A percentile compares a stretch with the other conserved stretches of the same genome.
Conservation (phyloP, 2,329 filamentous ascomycete genomes). For the Amauroascus niger region DNA sequence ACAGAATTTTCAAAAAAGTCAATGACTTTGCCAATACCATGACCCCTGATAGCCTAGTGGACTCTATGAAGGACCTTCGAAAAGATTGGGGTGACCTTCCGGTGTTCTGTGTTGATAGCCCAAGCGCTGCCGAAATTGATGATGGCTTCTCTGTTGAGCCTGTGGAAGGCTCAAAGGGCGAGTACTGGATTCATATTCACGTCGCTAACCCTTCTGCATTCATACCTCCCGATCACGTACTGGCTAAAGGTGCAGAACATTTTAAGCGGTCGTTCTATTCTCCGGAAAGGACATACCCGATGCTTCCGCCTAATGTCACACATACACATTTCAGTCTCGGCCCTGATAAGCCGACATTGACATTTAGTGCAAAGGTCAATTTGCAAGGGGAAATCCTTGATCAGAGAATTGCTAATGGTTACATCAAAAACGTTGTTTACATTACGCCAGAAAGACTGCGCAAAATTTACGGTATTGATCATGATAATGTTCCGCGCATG, state of each 20-base stretch:
- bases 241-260: conserved; percentile 47
- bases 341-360: conserved; percentile 47
- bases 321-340: conserved; percentile 47
- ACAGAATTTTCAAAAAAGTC: conserved; percentile 27
- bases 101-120: conserved; percentile 52
- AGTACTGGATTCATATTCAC: conserved; percentile 53
- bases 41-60: conserved; percentile 31
- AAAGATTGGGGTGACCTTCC: conserved; percentile 49
- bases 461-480: conserved; percentile 29
- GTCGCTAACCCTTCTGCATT: conserved; percentile 57
- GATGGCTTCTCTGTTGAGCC: conserved; percentile 52
- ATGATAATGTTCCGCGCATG: conserved; percentile 16
- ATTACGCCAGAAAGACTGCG: conserved; percentile 41
- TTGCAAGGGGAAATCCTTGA: conserved; percentile 45
- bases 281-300: conserved; percentile 47
- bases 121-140: conserved; percentile 49
- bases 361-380: conserved; percentile 51
- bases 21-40: conserved; percentile 23
- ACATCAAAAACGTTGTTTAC: conserved; percentile 45
- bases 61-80: conserved; percentile 48
- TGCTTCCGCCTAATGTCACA: conserved; percentile 45
- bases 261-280: conserved; percentile 46
- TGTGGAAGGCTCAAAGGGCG: conserved; percentile 34
- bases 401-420: conserved; percentile 45
- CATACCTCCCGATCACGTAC: conserved; percentile 41